phyloP scores from a whole-genome alignment of 495 filamentous ascomycete species.

The Penicillium nucicola region DNA sequence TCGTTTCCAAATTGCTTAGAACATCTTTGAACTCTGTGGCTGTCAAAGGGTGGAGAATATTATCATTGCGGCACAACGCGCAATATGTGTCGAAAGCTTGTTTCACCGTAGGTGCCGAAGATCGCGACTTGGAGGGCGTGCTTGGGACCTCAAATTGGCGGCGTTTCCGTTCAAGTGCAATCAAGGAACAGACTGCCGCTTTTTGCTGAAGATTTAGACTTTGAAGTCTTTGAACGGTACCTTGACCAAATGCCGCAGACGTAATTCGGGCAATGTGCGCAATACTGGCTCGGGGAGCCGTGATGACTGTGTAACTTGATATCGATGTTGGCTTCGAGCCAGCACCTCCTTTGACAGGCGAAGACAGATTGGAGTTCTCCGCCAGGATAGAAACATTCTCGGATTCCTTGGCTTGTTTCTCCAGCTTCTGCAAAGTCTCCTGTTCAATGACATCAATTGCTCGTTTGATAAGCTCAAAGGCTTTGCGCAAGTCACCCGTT shows the following conservation, averaged over 20 bases:
- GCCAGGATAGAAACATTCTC: slow-evolving; percentile 55
- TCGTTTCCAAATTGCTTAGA: slow-evolving; percentile 79
- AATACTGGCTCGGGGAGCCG: slow-evolving; percentile 86
- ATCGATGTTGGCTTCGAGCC: slow-evolving; percentile 38
- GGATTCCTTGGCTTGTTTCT: slow-evolving; percentile 28
- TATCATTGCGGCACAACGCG: slow-evolving; percentile 74
- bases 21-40: slow-evolving; percentile 92
- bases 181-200: slow-evolving; percentile 82
- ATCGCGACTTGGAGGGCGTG: slow-evolving; percentile 57
- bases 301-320: slow-evolving; percentile 58
- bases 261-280: slow-evolving; percentile 88
- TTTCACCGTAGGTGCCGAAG: slow-evolving; percentile 68
- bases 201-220: slow-evolving; percentile 94
- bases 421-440: slow-evolving; percentile 59
- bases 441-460: slow-evolving; percentile 86
- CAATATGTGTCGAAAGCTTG: slow-evolving; percentile 76
- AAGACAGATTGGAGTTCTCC: slow-evolving; percentile 69
- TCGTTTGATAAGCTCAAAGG: slow-evolving; percentile 88
- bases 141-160: slow-evolving; percentile 36
- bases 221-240: slow-evolving; percentile 75
- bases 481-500: slow-evolving; percentile 90
- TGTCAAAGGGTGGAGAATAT: slow-evolving; percentile 80
- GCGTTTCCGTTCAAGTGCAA: slow-evolving; percentile 69
- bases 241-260: slow-evolving; percentile 79
- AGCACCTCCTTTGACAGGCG: slow-evolving; percentile 39